These are phyloP conservation scores for Ceratocystis huliohia DNA, from an alignment of 2,329 filamentous ascomycete genomes.

Conservation along the genomic window DNA sequence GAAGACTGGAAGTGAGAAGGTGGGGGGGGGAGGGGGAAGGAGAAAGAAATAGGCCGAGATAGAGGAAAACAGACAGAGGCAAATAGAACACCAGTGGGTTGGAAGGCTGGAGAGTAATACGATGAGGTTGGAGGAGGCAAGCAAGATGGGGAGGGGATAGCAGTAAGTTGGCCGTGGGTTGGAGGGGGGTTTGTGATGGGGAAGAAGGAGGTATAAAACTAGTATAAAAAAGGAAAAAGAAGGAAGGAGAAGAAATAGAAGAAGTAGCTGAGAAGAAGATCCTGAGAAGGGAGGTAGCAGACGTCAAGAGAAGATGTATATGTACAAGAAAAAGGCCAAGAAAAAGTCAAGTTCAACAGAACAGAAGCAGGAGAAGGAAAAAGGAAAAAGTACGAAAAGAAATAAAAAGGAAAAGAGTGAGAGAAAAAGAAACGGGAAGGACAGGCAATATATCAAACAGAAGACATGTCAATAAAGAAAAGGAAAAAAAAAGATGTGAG, in stretches of 20 bases:
- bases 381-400: not conserved
- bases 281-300: not conserved
- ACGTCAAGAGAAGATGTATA: not conserved
- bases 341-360: not conserved
- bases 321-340: constrained; percentile 1
- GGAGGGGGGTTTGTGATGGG: not conserved
- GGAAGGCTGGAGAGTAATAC: not conserved
- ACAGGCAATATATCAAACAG: not conserved
- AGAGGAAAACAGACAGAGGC: not conserved
- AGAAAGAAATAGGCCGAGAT: not conserved
- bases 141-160: not conserved
- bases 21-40: not conserved
- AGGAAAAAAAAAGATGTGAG: not conserved
- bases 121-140: constrained; percentile 1
- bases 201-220: not conserved
- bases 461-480: constrained; percentile 2
- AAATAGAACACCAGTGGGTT: too few species aligned
- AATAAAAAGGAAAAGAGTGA: not conserved
- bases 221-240: not conserved
- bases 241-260: not conserved
- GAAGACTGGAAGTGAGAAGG: not conserved
- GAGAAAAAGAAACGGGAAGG: not conserved
- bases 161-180: not conserved
- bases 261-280: not conserved
- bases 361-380: not conserved